Conservation (phyloP, 371 early-diverging fungal species). For the Mortierella sp. region DNA sequence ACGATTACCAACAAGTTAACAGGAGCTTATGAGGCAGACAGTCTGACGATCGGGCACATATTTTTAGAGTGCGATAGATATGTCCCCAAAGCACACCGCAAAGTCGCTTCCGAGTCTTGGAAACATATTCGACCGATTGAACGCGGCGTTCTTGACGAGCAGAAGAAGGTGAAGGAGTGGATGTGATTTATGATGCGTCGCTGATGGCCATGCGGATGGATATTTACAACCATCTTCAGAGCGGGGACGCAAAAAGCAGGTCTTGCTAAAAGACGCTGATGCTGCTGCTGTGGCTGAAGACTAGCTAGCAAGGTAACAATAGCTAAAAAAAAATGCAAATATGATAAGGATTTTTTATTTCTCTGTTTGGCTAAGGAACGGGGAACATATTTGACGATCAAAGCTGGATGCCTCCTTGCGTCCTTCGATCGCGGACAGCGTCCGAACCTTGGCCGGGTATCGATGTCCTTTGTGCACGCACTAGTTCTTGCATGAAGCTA, state of each 20-base stretch:
- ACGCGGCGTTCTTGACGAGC: not conserved
- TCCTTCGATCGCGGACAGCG: slow-evolving; percentile 20
- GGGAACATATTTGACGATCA: not conserved
- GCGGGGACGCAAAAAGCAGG: slow-evolving; percentile 6
- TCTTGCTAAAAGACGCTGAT: not conserved
- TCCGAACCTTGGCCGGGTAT: slow-evolving; percentile 25
- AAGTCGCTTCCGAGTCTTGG: slow-evolving; percentile 14
- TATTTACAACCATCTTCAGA: not conserved
- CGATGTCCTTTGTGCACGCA: slow-evolving; percentile 30
- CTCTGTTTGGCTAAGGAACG: not conserved
- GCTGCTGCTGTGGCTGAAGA: too few species aligned
- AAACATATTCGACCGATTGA: slow-evolving; percentile 17
- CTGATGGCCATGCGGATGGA: slow-evolving; percentile 28
- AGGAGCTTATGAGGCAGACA: slow-evolving; percentile 3
- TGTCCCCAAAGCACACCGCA: slow-evolving; percentile 2
- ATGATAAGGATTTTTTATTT: not conserved
- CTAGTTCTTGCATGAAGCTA: slow-evolving; percentile 56
- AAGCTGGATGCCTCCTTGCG: slow-evolving; percentile 14
- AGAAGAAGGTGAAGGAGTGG: not conserved
- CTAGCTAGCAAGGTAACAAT: too few species aligned
- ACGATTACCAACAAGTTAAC: not conserved
- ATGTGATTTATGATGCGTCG: slow-evolving; percentile 7
- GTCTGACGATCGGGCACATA: not conserved
- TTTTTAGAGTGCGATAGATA: slow-evolving; percentile 15
- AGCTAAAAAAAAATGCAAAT: not conserved